Evolutionary conservation across 192 early-diverging fungal species (phyloP), one percentile per base, ranked within the genome.

Genomic region (Podila clonocystis): DNA sequence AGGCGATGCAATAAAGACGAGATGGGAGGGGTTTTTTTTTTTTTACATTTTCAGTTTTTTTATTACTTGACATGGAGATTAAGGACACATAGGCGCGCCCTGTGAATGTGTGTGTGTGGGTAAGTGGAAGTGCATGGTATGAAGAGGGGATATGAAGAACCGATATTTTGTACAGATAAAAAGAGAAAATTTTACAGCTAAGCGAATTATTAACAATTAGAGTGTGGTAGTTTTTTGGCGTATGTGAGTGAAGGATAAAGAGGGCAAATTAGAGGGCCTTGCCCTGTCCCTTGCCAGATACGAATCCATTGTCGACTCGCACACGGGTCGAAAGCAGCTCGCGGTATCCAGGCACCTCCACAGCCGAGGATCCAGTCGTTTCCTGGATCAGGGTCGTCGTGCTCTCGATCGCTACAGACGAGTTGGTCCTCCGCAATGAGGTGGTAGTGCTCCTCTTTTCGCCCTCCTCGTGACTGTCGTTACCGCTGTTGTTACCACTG

Each of bases 221-320:
- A 45, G 41, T 17, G 17, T 45, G 41, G 41, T 45, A 45, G 41
- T 45, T 45, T 41, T 45, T 45, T 41, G 38, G 12, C n/a, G 41
- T 45, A 8, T 1, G 36, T 8, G 36, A 38, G 36, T 17, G 41
- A 3, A 31, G 30, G 9, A 12, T 9, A 30, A 19, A 60, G 28
- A 30, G 63, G 4, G 13, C 5, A 65, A 49, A 26, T 65, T 67
- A 80, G 50, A 80, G 77, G 17, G 77, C 71, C 58, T 80, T 80
- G 77, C 77, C 77, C 15, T 80, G 77, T 65, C 77, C 77, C 62
- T 80, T 80, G 29, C 77, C 77, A 60, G 77, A 80, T 61, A 80
- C 63, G 58, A 65, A 64, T 12, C 77, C 77, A 34, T 80, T 80
- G 55, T 80, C 77, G 24, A 80, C 52, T 24, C 77, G 77, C 8